phyloP scores from a whole-genome alignment of 176 grass and related monocot genomes.

The Musa acuminata region DNA sequence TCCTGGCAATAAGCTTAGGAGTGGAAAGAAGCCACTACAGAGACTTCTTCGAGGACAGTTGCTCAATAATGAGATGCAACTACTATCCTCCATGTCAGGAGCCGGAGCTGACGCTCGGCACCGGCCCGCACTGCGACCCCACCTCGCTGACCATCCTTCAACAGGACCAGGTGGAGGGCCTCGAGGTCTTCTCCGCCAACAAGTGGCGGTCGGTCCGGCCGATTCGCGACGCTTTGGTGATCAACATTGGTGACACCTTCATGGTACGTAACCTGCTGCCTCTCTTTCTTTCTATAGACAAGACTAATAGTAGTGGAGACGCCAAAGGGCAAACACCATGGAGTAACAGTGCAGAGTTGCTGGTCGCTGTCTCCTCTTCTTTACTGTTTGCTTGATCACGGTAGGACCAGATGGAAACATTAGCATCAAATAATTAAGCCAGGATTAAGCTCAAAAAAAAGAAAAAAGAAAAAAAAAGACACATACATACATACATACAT shows the following conservation, averaged over 20 bases:
- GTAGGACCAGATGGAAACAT: too few relatives aligned
- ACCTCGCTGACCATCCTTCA: slow-evolving; percentile 85
- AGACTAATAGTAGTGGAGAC: background rate
- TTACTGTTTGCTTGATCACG: too few relatives aligned
- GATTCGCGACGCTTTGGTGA: slow-evolving; percentile 57
- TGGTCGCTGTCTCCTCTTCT: too few relatives aligned
- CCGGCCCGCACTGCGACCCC: slow-evolving; percentile 81
- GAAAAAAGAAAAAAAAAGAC: too few relatives aligned
- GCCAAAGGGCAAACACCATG: too few relatives aligned
- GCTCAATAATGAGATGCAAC: slow-evolving; percentile 92
- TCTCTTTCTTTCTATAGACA: background rate
- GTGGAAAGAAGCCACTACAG: slow-evolving; percentile 53
- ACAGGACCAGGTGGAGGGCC: slow-evolving; percentile 77
- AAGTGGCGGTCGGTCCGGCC: slow-evolving; percentile 64
- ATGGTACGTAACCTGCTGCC: slow-evolving; percentile 41
- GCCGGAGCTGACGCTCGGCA: slow-evolving; percentile 80
- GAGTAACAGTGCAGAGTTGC: too few relatives aligned
- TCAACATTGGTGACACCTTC: slow-evolving; percentile 97
- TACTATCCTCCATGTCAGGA: slow-evolving; percentile 90
- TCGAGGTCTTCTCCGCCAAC: slow-evolving; percentile 70
- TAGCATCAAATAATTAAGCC: too few relatives aligned
- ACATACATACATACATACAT: too few relatives aligned
- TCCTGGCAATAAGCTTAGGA: slow-evolving; percentile 68
- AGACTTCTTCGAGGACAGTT: slow-evolving; percentile 74
- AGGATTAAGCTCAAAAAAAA: too few relatives aligned